Conservation (phyloP, 768 basidiomycete species). For the Tricholoma flavovirens region DNA sequence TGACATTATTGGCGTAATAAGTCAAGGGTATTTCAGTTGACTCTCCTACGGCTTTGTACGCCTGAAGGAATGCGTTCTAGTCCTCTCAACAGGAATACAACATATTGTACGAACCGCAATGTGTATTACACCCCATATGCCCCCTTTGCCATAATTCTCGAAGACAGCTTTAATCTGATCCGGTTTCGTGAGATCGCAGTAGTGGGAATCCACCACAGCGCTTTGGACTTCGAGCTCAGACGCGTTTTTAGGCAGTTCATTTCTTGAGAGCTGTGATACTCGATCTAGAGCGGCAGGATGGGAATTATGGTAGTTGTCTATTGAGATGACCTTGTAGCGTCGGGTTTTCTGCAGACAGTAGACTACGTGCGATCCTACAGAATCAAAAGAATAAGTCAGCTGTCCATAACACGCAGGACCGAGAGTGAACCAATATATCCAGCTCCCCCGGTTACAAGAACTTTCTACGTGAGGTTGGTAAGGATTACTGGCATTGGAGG, state of each 20-base stretch:
- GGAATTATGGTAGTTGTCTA: slow-evolving; percentile 96
- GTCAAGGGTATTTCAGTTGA: slow-evolving; percentile 87
- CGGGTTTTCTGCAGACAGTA: slow-evolving; percentile 81
- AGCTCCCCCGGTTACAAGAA: slow-evolving; percentile 61
- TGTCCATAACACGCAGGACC: slow-evolving; percentile 1
- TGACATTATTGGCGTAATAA: slow-evolving; percentile 94
- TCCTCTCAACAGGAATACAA: neutral
- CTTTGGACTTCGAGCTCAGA: slow-evolving; percentile 66
- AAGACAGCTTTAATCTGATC: slow-evolving; percentile 76
- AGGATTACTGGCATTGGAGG: slow-evolving; percentile 13
- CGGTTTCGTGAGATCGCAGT: slow-evolving; percentile 69
- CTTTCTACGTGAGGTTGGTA: slow-evolving; percentile 28
- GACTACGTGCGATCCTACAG: slow-evolving; percentile 87
- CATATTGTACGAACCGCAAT: slow-evolving; percentile 56
- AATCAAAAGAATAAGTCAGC: slow-evolving; percentile 6
- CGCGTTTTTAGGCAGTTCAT: slow-evolving; percentile 60
- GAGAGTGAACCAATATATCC: slow-evolving; percentile 75
- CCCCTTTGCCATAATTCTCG: slow-evolving; percentile 24
- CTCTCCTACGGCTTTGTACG: slow-evolving; percentile 97
- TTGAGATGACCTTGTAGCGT: slow-evolving; percentile 85
- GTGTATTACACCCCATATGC: slow-evolving; percentile 80
- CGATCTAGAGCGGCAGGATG: slow-evolving; percentile 67
- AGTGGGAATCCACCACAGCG: slow-evolving; percentile 62
- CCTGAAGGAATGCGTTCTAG: slow-evolving; percentile 37
- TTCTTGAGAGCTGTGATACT: slow-evolving; percentile 74